phyloP scores from a whole-genome alignment of 225 moss, liverwort and hornwort species.

The Marchantia polymorpha region DNA sequence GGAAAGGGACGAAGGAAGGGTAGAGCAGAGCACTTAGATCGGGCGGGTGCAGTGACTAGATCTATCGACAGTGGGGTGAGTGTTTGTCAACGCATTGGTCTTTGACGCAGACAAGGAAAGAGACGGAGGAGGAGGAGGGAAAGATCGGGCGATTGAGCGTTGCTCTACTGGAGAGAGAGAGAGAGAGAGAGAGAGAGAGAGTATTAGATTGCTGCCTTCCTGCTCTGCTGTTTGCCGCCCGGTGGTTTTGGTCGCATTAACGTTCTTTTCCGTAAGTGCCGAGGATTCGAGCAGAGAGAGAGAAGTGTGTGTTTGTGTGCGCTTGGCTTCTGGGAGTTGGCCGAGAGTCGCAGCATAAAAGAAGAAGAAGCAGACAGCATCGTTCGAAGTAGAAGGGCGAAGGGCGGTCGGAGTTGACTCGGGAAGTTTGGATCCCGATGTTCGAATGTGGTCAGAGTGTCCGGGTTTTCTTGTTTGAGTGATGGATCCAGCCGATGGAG shows the following conservation, averaged over 20 bases:
- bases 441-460: not conserved
- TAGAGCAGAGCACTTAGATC: too few relatives aligned
- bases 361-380: too few relatives aligned
- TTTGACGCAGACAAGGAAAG: not conserved
- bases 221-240: not conserved
- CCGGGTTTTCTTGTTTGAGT: not conserved
- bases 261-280: not conserved
- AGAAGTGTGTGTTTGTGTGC: not conserved
- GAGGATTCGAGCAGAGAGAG: not conserved
- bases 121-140: not conserved
- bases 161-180: not conserved
- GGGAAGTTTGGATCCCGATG: not conserved
- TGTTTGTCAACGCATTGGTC: constrained; percentile 6
- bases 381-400: too few relatives aligned
- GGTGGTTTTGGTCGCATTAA: not conserved
- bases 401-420: not conserved
- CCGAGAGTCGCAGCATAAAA: too few relatives aligned
- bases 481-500: constrained; percentile 7
- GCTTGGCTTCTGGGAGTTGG: not conserved
- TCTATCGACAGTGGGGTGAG: not conserved
- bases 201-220: not conserved
- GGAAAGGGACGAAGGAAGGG: not conserved
- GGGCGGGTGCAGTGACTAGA: too few relatives aligned
- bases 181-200: too few relatives aligned
- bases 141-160: not conserved